A percentile compares a stretch with the other conserved stretches of the same genome.
phyloP scores from a whole-genome alignment of 1,284 basidiomycete species.

The Amylostereum areolatum region DNA sequence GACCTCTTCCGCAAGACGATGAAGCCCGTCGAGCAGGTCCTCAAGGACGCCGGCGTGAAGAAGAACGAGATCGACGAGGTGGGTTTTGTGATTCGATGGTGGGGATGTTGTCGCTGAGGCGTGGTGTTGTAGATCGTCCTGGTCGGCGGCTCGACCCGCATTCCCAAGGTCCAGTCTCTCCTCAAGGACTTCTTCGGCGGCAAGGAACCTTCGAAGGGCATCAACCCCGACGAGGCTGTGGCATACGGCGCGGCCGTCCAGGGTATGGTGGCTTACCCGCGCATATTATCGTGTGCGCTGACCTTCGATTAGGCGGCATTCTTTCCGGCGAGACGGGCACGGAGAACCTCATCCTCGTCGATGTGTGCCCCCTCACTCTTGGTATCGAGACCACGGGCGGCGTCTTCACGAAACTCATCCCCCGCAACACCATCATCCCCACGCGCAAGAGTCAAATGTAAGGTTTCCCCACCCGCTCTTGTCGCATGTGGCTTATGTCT shows the following conservation, averaged over 20 bases:
- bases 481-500: conserved; percentile 5
- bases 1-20: conserved; percentile 99
- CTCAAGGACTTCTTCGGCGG: conserved; percentile 86
- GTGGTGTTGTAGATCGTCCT: conserved; percentile 60
- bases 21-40: conserved; percentile 98
- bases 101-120: not conserved
- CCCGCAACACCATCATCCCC: conserved; percentile 96
- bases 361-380: conserved; percentile 90
- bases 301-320: too few relatives aligned
- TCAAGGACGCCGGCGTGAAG: conserved; percentile 97
- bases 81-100: conserved; percentile 13
- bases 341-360: conserved; percentile 87
- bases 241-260: conserved; percentile 78
- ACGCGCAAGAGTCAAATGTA: conserved; percentile 96
- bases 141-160: conserved; percentile 97
- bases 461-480: conserved; percentile 15
- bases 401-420: conserved; percentile 96
- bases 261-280: too few relatives aligned
- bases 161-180: conserved; percentile 96
- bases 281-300: too few relatives aligned
- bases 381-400: conserved; percentile 99
- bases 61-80: conserved; percentile 96
- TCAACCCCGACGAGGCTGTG: conserved; percentile 78
- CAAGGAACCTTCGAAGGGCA: conserved; percentile 90
- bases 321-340: conserved; percentile 84